Evolutionary conservation across 352 stramenopile species (phyloP), one percentile per base, ranked within the genome.

Genomic region (Phytopythium ostracodes): DNA sequence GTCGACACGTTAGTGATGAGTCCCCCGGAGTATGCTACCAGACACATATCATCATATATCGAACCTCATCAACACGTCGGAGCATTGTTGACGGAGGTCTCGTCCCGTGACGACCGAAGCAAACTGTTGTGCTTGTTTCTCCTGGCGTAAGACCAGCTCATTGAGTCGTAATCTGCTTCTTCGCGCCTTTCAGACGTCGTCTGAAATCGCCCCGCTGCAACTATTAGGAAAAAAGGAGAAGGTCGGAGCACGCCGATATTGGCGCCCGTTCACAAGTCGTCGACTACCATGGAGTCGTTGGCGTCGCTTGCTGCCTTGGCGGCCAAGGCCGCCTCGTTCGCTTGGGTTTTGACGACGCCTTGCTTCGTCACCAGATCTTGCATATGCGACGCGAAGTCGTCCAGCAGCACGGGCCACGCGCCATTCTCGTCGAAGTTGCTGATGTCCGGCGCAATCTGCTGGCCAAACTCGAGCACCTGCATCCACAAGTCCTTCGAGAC

Each of bases 371-470:
- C 86, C 31, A 76, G 59, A 49, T 89, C 70, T 43, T 79, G 70
- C 72, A 93, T 80, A 57, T 92, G 62, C 18, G 70, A 65, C 53
- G 89, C 84, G 70, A 94, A 96, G 50, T 96, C 87, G 63, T 96
- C 87, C 22, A 96, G 72, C 25, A 96, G 66, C 59, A 96, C 87
- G 22, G 87, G 87, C 87, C 87, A 96, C 17, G 87, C 87, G 60
- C 82, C 83, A 46, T 96, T 96, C 56, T 92, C 84, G 64, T 96
- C 84, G 71, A 89, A 96, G 65, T 94, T 92, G 73, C 76, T 88
- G 66, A 96, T 50, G 49, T 92, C 78, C 7, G 68, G 49, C 25
- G 77, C 71, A 43, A 96, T 87, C 56, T 94, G 84, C 22, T 73
- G 55, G 35, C 80, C 81, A 74, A 96, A 96, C 53, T 96, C 81